Percentiles rank a stretch among this genome's conserved stretches.
These are phyloP conservation scores for Spathaspora sp. DNA, from an alignment of 805 yeast genomes.

Conservation along the genomic window DNA sequence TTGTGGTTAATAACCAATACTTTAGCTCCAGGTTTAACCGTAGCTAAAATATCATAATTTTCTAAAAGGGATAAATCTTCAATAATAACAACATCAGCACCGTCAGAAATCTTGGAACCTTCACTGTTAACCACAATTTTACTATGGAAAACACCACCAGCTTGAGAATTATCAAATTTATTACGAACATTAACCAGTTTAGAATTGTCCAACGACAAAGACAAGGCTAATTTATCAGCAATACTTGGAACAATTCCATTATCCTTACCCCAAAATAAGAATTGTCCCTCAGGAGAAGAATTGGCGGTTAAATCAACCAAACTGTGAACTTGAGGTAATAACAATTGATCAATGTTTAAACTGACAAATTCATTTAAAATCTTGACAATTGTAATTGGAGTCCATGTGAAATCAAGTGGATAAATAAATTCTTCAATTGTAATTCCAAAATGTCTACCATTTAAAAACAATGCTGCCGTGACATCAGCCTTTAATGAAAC, in stretches of 20 bases:
- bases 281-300: constrained; percentile 42
- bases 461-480: constrained; percentile 63
- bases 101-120: constrained; percentile 26
- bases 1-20: constrained; percentile 44
- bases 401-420: constrained; percentile 52
- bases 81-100: constrained; percentile 63
- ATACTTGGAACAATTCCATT: constrained; percentile 51
- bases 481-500: constrained; percentile 62
- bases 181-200: constrained; percentile 54
- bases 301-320: constrained; percentile 26
- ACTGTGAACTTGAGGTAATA: constrained; percentile 11
- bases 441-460: constrained; percentile 35
- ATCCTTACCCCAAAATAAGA: constrained; percentile 68
- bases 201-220: constrained; percentile 60
- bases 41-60: constrained; percentile 58
- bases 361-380: constrained; percentile 41
- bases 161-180: constrained; percentile 65
- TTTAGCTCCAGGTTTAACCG: constrained; percentile 54
- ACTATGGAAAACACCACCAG: constrained; percentile 75
- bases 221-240: constrained; percentile 63
- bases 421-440: constrained; percentile 51
- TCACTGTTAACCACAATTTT: constrained; percentile 43
- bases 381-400: constrained; percentile 49
- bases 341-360: constrained; percentile 24
- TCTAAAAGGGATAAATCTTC: constrained; percentile 55